A percentile compares a stretch with the other conserved stretches of the same genome.
Conservation (phyloP, 2,329 filamentous ascomycete species). For the Ophiostoma montium region DNA sequence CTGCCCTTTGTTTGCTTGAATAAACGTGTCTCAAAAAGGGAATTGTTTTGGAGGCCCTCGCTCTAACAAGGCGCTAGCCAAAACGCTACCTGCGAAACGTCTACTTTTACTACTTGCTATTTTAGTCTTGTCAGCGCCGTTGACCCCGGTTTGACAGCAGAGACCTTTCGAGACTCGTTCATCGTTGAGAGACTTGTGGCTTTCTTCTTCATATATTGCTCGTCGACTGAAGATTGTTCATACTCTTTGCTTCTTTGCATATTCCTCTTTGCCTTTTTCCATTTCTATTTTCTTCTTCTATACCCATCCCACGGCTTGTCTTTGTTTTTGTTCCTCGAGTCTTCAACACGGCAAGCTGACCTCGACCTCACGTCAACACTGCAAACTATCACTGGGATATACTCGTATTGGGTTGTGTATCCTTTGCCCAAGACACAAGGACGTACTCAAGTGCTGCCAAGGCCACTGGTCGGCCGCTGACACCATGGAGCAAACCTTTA, state of each 20-base stretch:
- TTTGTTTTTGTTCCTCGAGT: too few species aligned
- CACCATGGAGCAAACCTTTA: slow-evolving; percentile 71
- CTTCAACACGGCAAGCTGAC: too few species aligned
- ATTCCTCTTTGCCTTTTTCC: neutral
- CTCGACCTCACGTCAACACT: too few species aligned
- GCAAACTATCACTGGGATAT: too few species aligned
- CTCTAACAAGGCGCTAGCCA: neutral
- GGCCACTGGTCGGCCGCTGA: neutral
- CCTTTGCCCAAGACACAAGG: neutral
- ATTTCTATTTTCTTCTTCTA: neutral
- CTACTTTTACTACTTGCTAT: neutral
- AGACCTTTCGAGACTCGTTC: neutral
- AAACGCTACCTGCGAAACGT: slow-evolving; percentile 1
- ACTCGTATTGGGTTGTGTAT: too few species aligned
- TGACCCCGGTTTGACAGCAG: slow-evolving; percentile 4
- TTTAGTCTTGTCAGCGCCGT: slow-evolving; percentile 9
- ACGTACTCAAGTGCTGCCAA: slow-evolving; percentile 10
- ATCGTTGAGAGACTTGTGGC: neutral
- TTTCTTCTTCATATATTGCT: neutral
- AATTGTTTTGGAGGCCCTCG: slow-evolving; percentile 1
- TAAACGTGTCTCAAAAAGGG: slow-evolving; percentile 2
- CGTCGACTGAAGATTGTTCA: neutral
- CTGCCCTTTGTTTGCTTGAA: neutral
- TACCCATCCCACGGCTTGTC: neutral
- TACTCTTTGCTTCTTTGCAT: neutral